phyloP scores from a whole-genome alignment of 257 asterid genomes.

The Pogostemon cablin region DNA sequence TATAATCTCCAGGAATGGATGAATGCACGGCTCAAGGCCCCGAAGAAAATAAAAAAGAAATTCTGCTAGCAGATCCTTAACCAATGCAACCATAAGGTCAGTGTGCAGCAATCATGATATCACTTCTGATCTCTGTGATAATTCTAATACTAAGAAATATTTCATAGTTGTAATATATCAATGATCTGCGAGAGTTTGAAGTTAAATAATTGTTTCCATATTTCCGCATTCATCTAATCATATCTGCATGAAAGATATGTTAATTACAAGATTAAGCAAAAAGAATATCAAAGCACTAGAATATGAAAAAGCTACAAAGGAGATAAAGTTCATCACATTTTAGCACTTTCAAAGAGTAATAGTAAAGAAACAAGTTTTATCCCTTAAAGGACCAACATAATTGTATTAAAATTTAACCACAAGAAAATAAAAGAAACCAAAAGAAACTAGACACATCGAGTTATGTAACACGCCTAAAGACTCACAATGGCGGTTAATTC shows the following conservation, averaged over 20 bases:
- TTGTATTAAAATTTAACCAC: neutral
- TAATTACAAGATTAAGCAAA: neutral
- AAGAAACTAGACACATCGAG: neutral
- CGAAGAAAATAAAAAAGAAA: neutral
- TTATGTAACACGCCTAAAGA: neutral
- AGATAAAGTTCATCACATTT: neutral
- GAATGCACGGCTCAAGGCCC: neutral
- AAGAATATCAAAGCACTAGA: neutral
- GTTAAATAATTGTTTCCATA: neutral
- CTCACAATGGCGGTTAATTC: neutral
- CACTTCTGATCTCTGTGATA: neutral
- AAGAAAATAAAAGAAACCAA: neutral
- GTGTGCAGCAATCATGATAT: neutral
- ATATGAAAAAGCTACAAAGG: neutral
- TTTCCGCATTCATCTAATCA: neutral
- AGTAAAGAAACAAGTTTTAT: neutral
- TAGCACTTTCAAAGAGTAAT: neutral
- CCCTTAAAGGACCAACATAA: neutral
- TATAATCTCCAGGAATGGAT: neutral
- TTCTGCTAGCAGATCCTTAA: neutral
- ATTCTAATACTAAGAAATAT: neutral
- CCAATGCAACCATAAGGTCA: neutral
- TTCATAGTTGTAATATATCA: neutral
- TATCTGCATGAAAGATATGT: neutral
- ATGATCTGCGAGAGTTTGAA: neutral